Evolutionary conservation across 2,329 filamentous ascomycete genomes (phyloP).

Genomic region (Microdochium nivale): DNA sequence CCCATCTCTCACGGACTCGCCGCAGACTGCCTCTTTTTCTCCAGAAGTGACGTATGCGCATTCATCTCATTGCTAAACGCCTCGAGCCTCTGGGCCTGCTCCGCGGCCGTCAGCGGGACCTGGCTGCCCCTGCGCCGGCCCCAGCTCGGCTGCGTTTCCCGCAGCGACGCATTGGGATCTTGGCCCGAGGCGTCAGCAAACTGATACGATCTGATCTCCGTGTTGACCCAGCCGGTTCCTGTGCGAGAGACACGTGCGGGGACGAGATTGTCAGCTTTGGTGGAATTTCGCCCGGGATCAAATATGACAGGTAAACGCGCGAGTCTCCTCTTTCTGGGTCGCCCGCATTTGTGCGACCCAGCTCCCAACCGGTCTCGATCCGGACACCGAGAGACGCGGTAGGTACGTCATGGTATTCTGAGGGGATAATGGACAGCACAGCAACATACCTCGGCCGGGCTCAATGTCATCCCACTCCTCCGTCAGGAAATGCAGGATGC

Average conservation of each 20-base stretch:
- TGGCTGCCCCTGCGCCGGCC: slow-evolving; percentile 30
- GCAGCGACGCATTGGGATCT: slow-evolving; percentile 37
- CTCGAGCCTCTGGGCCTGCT: slow-evolving; percentile 34
- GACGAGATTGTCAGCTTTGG: no score
- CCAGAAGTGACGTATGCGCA: background rate
- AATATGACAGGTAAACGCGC: no score
- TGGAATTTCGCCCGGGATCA: no score
- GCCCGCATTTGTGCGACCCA: no score
- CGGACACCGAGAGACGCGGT: background rate
- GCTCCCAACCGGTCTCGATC: no score
- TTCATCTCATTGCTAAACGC: slow-evolving; percentile 18
- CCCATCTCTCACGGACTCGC: background rate
- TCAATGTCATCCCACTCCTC: slow-evolving; percentile 65
- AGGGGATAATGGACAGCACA: background rate
- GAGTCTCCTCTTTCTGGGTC: no score
- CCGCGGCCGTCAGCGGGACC: slow-evolving; percentile 31
- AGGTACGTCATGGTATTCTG: background rate
- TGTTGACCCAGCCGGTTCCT: slow-evolving; percentile 70
- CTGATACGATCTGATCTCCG: slow-evolving; percentile 60
- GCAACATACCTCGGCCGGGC: slow-evolving; percentile 30
- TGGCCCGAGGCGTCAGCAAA: slow-evolving; percentile 46
- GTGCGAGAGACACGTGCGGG: no score
- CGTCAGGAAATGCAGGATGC: slow-evolving; percentile 76
- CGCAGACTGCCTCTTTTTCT: background rate
- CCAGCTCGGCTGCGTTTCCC: slow-evolving; percentile 42